Base-by-base conservation (phyloP, 371 early-diverging fungal species). In the Mortierella sp. region DNA sequence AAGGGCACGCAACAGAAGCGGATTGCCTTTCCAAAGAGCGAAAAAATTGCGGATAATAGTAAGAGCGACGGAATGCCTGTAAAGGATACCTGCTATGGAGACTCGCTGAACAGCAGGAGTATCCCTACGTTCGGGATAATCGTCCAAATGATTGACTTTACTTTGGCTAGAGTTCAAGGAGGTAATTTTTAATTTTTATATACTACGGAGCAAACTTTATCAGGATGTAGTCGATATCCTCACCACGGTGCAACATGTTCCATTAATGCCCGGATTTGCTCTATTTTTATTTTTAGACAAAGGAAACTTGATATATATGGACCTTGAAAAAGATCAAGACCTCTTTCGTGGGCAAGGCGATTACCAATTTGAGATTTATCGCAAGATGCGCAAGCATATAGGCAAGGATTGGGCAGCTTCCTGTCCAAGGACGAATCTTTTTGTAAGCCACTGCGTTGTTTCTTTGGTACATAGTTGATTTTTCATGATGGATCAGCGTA, bases 281-380 rank as follows among this genome's bases (percentile, higher is more conserved):
- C 0, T 28, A 26, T 32, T 54, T 7, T 55, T 32, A 13, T 3
- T 4, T 28, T 0, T 60, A 74, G 69, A 72, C 31, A 68, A 54
- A 63, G 72, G 72, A n/a, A 67, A 61, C 19, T 32, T 72, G 61
- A 81, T 82, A 19, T 74, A 77, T 54, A 82, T 82, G 77, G 74
- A 74, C 22, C 35, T 76, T 37, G 77, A 74, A 49, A 70, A 83
- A 60, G 93, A 92, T 70, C 86, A 86, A 62, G 88, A 87, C 29
- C 84, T 87, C 62, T 95, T 93, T 70, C 85, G 76, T 7, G 95
- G 96, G 15, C 61, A 83, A 22, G 93, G 91, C 23, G 95, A 95
- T 76, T 84, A 87, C 43, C 95, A 94, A 83, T 95, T 88, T 76
- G 93, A 91, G 43, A 87, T 95, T 29, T 96, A 96, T 66, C 83